A percentile compares a stretch with the other conserved stretches of the same genome.
Evolutionary conservation across 805 yeast genomes (phyloP).

Genomic region (Brettanomyces anomalus): DNA sequence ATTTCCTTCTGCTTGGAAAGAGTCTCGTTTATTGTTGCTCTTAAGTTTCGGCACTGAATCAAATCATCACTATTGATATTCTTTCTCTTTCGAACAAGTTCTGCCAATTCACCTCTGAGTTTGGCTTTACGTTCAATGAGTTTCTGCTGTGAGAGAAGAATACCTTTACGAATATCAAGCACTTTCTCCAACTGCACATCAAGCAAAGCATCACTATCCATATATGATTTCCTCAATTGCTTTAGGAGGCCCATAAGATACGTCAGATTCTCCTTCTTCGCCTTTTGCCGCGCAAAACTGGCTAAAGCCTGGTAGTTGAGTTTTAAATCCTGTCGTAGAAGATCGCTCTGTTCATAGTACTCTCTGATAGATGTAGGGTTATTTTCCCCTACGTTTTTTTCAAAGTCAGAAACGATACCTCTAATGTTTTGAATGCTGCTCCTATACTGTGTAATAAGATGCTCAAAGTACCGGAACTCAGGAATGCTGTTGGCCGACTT

Average conservation of each 20-base stretch:
- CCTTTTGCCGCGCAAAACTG: constrained; percentile 21
- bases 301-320: constrained; percentile 25
- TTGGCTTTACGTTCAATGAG: constrained; percentile 15
- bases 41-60: neutral
- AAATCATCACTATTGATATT: constrained; percentile 6
- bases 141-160: constrained; percentile 16
- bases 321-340: constrained; percentile 16
- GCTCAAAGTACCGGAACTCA: constrained; percentile 21
- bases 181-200: constrained; percentile 15
- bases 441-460: constrained; percentile 21
- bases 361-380: constrained; percentile 25
- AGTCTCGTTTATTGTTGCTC: no score
- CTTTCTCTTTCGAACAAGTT: constrained; percentile 5
- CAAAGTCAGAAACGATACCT: constrained; percentile 19
- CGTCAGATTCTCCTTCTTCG: constrained; percentile 21
- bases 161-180: constrained; percentile 16
- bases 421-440: constrained; percentile 19
- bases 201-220: constrained; percentile 14
- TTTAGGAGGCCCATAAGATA: constrained; percentile 20
- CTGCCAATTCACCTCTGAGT: constrained; percentile 10
- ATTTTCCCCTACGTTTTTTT: constrained; percentile 20
- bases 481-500: constrained; percentile 22
- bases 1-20: no score
- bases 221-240: constrained; percentile 21
- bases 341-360: constrained; percentile 20